Evolutionary conservation across 1,284 basidiomycete species (phyloP), one percentile per base, ranked within the genome.

Genomic region (Neolentinus lepideus): DNA sequence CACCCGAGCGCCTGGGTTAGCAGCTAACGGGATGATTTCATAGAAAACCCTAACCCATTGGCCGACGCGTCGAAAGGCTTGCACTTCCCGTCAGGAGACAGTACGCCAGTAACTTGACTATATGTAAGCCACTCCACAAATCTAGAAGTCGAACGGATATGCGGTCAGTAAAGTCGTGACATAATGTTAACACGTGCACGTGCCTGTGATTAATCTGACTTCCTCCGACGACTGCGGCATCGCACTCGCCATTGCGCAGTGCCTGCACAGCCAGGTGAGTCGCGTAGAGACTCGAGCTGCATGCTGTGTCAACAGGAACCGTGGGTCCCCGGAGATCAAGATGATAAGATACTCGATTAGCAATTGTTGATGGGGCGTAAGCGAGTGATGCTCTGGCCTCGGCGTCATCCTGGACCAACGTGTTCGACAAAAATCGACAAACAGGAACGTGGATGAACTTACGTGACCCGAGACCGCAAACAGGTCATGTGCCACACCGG

Each of bases 241-340:
- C 72, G 51, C 78, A 72, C 47, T 80, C 78, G 3, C 76, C 78
- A 31, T 65, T 63, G 26, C 63, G 65, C 2, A 80, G 63, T 0
- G 75, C 72, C 35, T 72, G 71, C 2, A 77, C 68, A 1, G 77
- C 78, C 14, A 80, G 68, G 59, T 80, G 77, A 46, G 74, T 68
- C 4, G 75, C 76, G 3, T 70, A 74, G 8, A 76, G 63, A 38
- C 69, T 72, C 27, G 76, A 78, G 51, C 74, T 78, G 59, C 79
- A 81, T 4, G 76, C 79, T 0, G 78, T 79, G 58, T 80, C 78
- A 0, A 73, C 62, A 10, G 75, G 73, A 26, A 80, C 58, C 1
- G 78, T 78, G n/a, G 77, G 79, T 10, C 74, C 73, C 1, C 63
- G 64, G 22, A 80, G 64, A 59, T 81, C 76, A 36, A 81, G 68